Percentiles rank a stretch among this genome's conserved stretches.
Conservation (phyloP, 148 eudicot genomes). For the Cornus controversa region DNA sequence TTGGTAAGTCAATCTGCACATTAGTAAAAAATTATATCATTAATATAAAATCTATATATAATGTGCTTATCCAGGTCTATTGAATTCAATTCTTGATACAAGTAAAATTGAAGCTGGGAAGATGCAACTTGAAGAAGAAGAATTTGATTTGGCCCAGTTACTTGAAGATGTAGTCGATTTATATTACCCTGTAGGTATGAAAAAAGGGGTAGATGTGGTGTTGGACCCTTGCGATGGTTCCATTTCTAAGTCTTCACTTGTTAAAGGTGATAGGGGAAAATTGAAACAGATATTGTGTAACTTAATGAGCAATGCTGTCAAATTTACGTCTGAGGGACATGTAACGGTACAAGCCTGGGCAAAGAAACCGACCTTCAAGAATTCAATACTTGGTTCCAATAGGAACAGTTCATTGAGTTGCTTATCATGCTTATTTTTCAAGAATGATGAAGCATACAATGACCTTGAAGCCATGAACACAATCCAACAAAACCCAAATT, state of each 20-base stretch:
- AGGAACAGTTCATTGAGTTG: conserved; percentile 28
- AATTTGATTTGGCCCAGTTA: conserved; percentile 54
- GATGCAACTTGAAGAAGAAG: conserved; percentile 60
- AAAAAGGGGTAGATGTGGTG: conserved; percentile 71
- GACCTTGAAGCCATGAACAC: conserved; percentile 27
- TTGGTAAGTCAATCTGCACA: not conserved
- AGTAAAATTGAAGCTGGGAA: conserved; percentile 85
- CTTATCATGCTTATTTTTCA: conserved; percentile 27
- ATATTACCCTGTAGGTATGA: conserved; percentile 58
- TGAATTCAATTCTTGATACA: conserved; percentile 68
- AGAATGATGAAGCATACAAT: conserved; percentile 19
- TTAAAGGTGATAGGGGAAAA: conserved; percentile 69
- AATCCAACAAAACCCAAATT: conserved; percentile 36
- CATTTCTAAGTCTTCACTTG: conserved; percentile 34
- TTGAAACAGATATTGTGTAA: conserved; percentile 66
- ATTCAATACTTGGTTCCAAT: conserved; percentile 37
- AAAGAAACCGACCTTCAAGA: conserved; percentile 40
- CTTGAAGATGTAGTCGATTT: conserved; percentile 70
- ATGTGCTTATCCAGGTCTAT: conserved; percentile 39
- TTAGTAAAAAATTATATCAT: not conserved
- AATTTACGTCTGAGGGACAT: conserved; percentile 74
- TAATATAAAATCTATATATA: not conserved
- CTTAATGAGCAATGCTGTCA: conserved; percentile 78
- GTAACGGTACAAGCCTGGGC: conserved; percentile 61
- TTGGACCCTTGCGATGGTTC: conserved; percentile 70